Evolutionary conservation across 2,329 filamentous ascomycete species (phyloP).

Genomic region (Colletotrichum australisinense): DNA sequence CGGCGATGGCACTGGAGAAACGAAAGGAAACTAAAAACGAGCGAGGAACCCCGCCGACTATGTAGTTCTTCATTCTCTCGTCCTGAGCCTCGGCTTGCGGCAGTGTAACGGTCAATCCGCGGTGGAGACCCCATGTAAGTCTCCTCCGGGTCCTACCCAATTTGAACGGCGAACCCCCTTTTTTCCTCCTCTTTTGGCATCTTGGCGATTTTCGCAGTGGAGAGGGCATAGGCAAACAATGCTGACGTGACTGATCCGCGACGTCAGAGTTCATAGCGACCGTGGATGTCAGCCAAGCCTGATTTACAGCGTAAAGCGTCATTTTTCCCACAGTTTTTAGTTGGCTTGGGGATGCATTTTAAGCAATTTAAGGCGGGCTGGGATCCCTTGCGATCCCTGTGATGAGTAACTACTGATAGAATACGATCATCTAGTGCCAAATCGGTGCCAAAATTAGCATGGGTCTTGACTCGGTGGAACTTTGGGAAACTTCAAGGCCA

Average conservation of each 20-base stretch:
- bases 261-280: neutral
- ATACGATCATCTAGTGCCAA: neutral
- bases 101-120: neutral
- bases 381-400: neutral
- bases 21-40: neutral
- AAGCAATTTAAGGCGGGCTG: neutral
- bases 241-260: too few relatives aligned
- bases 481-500: neutral
- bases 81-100: neutral
- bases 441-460: neutral
- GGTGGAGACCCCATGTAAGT: neutral
- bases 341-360: neutral
- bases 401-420: neutral
- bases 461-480: neutral
- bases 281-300: neutral
- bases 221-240: neutral
- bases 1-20: neutral
- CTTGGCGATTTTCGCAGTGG: neutral
- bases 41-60: constrained; percentile 32
- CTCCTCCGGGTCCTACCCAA: neutral
- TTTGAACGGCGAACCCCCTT: neutral
- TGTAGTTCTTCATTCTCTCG: neutral
- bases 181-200: neutral
- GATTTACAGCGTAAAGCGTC: neutral
- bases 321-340: neutral